Base-by-base conservation (phyloP, 2,329 filamentous ascomycete genomes). In the Sporothrix pseudoabietina region DNA sequence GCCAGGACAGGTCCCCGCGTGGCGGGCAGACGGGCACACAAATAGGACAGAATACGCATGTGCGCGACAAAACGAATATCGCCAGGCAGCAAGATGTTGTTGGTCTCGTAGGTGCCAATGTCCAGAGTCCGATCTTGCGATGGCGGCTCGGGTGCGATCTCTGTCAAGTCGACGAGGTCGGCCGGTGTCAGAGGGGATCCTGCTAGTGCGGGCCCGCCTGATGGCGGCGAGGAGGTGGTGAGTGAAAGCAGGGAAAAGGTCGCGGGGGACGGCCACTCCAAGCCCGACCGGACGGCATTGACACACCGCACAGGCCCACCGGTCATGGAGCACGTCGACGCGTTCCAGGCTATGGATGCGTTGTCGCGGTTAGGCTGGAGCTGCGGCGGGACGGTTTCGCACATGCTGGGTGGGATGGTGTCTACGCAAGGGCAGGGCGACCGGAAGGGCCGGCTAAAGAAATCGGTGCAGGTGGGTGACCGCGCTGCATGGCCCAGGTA, bases 41-140 rank as follows among this genome's bases (percentile, higher is more conserved):
- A 73, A 74, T 76, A 77, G 3, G 70, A 59, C 4, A 77, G 74
- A 39, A 77, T 75, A 35, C 76, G 76, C 68, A 77, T 74, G 65
- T 77, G 76, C 12, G 72, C 74, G 8, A 73, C 72, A 35, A 77
- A 77, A 41, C 76, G 76, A 10, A 77, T 75, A 47, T 77, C 76
- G 47, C 75, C 75, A 16, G 76, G 76, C 3, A 77, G 59, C 26
- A 77, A 70, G 14, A 73, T 63, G 54, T 73, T 26, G 68, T 52
- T 30, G n/a, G 4, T 12, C 52, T 22, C 1, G 39, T 19, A 19
- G 52, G 4, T 7, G 44, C 6, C 5, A 1, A 22, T 35, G 2
- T 19, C 30, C 5, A n/a, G 22, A 1, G 52, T 14, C 12, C 47
- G 16, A 14, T 4, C 5, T 9, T 22, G 52, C 22, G 52, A 22